Conservation (phyloP, 1,284 basidiomycete genomes). For the Cerrena zonata region DNA sequence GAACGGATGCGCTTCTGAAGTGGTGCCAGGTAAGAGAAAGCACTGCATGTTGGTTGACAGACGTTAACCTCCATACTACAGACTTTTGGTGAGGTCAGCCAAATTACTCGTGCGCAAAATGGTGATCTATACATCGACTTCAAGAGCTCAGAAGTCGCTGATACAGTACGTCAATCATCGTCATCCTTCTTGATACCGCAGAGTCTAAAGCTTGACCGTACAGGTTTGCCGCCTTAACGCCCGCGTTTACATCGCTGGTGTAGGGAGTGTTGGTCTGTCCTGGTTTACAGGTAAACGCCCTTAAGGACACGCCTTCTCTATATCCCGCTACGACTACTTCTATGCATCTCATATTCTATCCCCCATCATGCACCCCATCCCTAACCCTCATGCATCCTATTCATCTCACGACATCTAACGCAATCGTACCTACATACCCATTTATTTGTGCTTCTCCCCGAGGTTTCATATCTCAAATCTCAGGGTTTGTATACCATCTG, state of each 20-base stretch:
- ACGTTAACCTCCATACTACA: constrained; percentile 29
- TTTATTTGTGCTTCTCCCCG: background rate
- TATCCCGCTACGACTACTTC: background rate
- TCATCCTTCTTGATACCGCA: background rate
- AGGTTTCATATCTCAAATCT: no score
- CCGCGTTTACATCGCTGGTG: constrained; percentile 62
- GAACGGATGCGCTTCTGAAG: constrained; percentile 37
- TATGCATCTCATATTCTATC: no score
- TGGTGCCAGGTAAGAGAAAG: constrained; percentile 63
- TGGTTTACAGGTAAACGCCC: constrained; percentile 65
- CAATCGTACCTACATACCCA: background rate
- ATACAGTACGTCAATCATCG: constrained; percentile 56
- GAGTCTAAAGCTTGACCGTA: constrained; percentile 3
- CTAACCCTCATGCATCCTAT: background rate
- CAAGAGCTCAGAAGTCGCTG: constrained; percentile 65
- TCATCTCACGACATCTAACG: background rate
- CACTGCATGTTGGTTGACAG: background rate
- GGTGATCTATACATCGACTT: constrained; percentile 71
- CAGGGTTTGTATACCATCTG: background rate
- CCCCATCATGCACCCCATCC: no score
- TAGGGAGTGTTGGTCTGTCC: constrained; percentile 69
- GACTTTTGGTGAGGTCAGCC: constrained; percentile 69
- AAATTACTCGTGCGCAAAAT: constrained; percentile 65
- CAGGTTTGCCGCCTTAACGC: constrained; percentile 73
- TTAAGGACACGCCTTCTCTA: constrained; percentile 23